A percentile compares a stretch with the other conserved stretches of the same genome.
Evolutionary conservation across 2,329 filamentous ascomycete species (phyloP).

Genomic region (Aspergillus persii): DNA sequence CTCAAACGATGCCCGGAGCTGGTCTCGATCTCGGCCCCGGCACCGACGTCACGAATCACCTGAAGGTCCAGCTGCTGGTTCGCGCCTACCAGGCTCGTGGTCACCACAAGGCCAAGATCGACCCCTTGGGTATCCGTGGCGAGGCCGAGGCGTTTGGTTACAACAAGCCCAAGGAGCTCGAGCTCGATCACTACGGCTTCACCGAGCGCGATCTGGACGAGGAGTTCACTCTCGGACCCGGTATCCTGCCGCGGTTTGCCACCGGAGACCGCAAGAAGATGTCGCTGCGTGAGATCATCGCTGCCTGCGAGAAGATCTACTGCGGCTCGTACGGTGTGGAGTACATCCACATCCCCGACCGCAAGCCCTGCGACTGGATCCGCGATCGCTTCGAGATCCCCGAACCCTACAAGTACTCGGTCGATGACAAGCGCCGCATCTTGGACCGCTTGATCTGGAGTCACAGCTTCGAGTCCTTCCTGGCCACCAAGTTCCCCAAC

Average conservation of each 20-base stretch:
- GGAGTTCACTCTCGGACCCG: slow-evolving; percentile 87
- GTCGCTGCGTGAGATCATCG: slow-evolving; percentile 92
- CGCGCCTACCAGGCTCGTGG: slow-evolving; percentile 97
- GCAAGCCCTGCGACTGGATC: slow-evolving; percentile 98
- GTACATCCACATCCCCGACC: slow-evolving; percentile 98
- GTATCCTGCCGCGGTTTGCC: slow-evolving; percentile 92
- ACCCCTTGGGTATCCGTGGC: slow-evolving; percentile 89
- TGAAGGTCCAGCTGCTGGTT: slow-evolving; percentile 96
- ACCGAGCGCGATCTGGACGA: slow-evolving; percentile 89
- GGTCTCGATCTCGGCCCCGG: slow-evolving; percentile 65
- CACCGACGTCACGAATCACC: slow-evolving; percentile 86
- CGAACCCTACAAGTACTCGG: slow-evolving; percentile 91
- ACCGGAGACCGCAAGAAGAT: slow-evolving; percentile 88
- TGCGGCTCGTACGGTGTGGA: slow-evolving; percentile 96
- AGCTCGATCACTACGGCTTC: slow-evolving; percentile 92
- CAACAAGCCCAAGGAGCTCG: slow-evolving; percentile 85
- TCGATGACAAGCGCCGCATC: slow-evolving; percentile 97
- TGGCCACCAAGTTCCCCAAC: slow-evolving; percentile 97
- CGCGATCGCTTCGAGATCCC: slow-evolving; percentile 92
- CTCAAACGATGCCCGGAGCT: slow-evolving; percentile 67
- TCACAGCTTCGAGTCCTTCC: slow-evolving; percentile 93
- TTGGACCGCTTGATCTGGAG: slow-evolving; percentile 98
- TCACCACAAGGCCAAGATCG: slow-evolving; percentile 97
- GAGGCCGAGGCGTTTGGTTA: slow-evolving; percentile 81
- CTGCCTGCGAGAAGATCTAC: slow-evolving; percentile 90